Evolutionary conservation across 345 rosid genomes (phyloP), one percentile per base, ranked within the genome.

Genomic region (Brassica carinata): DNA sequence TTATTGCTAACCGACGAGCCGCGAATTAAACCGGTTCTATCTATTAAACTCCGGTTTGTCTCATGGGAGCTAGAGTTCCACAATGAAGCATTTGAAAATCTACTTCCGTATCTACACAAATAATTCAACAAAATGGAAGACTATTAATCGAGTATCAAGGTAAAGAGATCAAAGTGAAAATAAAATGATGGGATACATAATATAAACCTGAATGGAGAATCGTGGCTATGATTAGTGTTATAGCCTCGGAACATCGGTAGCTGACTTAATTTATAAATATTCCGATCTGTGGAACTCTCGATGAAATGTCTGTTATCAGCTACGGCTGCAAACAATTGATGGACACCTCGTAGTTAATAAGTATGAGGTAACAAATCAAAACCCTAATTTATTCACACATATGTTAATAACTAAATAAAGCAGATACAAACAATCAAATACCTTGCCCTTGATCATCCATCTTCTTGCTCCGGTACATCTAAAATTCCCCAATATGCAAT

Each of bases 391-490:
- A 17, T 15, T 38, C 51, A 66, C 19, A 8, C 69, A 34, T 26
- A 23, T 48, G 8, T 7, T 64, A 15, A 67, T 19, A 43, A 43
- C 10, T 79, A 15, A 45, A 14, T 14, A 38, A 30, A 40, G 68
- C n/a, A 34, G 34, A 74, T 23, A 17, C 38, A 68, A 69, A 74
- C 5, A n/a, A 36, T 31, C 38, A 53, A 33, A 36, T 83, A 91
- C 96, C 90, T 93, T 87, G 91, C 58, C 87, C 82, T 7, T 81
- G 81, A 70, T 89, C 91, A 80, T 93, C 93, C 8, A 86, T 83
- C 87, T 86, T 91, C 87, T 91, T 91, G 91, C 90, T 93, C 79
- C 98, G 82, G 79, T 87, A 91, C 98, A 93, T 93, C 98, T 93
- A 58, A 53, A 64, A 29, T 43, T 81, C n/a, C 67, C 30, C 34